Conservation (phyloP, 2,329 filamentous ascomycete species). For the Cladorrhinum sp. region DNA sequence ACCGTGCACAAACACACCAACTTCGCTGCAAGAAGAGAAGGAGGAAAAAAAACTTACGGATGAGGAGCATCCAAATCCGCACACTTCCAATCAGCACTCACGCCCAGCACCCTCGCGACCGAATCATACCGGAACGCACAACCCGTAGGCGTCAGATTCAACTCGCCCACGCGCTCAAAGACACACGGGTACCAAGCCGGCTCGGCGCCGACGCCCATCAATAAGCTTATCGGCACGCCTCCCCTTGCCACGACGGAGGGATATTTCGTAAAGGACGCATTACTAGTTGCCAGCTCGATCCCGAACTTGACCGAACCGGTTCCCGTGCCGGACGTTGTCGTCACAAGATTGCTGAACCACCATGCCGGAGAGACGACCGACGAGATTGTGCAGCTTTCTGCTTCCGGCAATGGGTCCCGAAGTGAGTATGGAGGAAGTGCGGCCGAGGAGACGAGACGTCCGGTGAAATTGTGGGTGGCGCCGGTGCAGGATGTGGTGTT, state of each 20-base stretch:
- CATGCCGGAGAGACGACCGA: conserved; percentile 26
- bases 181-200: conserved; percentile 23
- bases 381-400: conserved; percentile 26
- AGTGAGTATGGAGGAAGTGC: conserved; percentile 25
- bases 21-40: background rate
- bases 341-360: conserved; percentile 24
- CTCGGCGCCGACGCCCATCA: background rate
- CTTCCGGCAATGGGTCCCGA: conserved; percentile 22
- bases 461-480: conserved; percentile 13
- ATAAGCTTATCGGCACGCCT: conserved; percentile 10
- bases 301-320: conserved; percentile 20
- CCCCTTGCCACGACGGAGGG: conserved; percentile 14
- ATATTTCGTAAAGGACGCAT: background rate
- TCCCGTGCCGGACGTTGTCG: background rate
- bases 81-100: conserved; percentile 27
- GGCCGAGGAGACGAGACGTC: conserved; percentile 9
- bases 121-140: conserved; percentile 24
- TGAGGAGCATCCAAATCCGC: conserved; percentile 23
- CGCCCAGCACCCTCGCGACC: conserved; percentile 11
- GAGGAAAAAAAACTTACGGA: conserved; percentile 21
- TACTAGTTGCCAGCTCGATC: conserved; percentile 19
- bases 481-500: conserved; percentile 23
- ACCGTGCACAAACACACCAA: background rate
- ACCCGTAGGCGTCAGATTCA: conserved; percentile 20
- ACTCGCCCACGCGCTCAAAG: conserved; percentile 16